Percentiles rank a stretch among this genome's conserved stretches.
Evolutionary conservation across 148 eudicot species (phyloP).

Genomic region (Vaccinium corymbosum): DNA sequence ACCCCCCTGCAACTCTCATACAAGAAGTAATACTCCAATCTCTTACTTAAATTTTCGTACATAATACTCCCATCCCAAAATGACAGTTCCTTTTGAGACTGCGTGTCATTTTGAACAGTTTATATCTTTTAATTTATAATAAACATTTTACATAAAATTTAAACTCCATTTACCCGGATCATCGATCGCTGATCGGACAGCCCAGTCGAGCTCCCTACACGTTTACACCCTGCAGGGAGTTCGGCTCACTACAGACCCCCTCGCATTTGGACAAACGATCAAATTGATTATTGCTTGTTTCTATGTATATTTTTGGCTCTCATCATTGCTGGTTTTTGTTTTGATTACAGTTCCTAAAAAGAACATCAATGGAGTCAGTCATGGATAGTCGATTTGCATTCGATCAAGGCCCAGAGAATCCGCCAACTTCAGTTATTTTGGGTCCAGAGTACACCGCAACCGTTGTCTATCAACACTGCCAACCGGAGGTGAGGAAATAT

Average conservation of each 20-base stretch:
- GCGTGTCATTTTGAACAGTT: too few relatives aligned
- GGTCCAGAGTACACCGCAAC: conserved; percentile 36
- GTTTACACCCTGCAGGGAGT: too few relatives aligned
- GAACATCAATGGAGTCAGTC: conserved; percentile 24
- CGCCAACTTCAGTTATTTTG: conserved; percentile 25
- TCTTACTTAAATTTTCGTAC: too few relatives aligned
- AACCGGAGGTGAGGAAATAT: conserved; percentile 28
- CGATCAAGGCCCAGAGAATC: conserved; percentile 24
- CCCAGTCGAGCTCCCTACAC: too few relatives aligned
- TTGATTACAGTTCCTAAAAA: conserved; percentile 27
- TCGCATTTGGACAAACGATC: neutral
- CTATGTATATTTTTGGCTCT: neutral
- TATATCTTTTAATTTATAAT: too few relatives aligned
- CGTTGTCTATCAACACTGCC: conserved; percentile 33
- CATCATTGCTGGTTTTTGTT: neutral
- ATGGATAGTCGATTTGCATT: conserved; percentile 34
- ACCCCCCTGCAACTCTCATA: conserved; percentile 24
- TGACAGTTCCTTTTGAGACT: too few relatives aligned
- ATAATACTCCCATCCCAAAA: too few relatives aligned
- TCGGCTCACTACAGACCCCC: neutral
- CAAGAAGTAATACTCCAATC: conserved; percentile 20
- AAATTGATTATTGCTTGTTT: neutral
- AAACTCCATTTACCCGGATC: too few relatives aligned
- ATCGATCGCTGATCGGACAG: too few relatives aligned
- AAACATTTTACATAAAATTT: too few relatives aligned